Base-by-base conservation (phyloP, 495 filamentous ascomycete species). In the Hypomontagnella monticulosa region DNA sequence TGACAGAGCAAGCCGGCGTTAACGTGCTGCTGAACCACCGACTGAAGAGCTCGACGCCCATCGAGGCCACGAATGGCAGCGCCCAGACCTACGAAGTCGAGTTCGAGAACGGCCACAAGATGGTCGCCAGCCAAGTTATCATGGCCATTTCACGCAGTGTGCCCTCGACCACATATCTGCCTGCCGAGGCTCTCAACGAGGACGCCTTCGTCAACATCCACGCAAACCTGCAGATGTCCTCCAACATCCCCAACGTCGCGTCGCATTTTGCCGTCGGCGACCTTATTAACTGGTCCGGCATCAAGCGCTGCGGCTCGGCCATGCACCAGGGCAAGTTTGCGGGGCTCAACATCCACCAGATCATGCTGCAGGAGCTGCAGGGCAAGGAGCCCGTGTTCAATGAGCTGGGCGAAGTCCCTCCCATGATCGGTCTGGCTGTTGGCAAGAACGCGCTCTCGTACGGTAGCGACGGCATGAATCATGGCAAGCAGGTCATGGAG, bases 301-400 rank as follows among this genome's bases (percentile, higher is more conserved):
- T 90, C 74, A 90, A 89, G 76, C 83, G 89, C 27, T 89, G 86
- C 69, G 89, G 89, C 27, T 82, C 74, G 4, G 89, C 89, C 10
- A 86, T 92, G 81, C 81, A 88, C 53, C 85, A 86, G 82, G 89
- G 87, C 11, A 80, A 84, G 33, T 79, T 79, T 55, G 85, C 85
- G 2, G 88, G 81, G 0, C 61, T 75, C 19, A 91, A 91, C 64
- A 80, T 90, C 48, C 81, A 88, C 63, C 83, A 86, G 67, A 77
- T 77, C 15, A 87, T 90, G 71, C 66, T 70, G 48, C 69, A 73
- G 52, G 60, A 63, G 32, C 49, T 84, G 36, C 63, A 74, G 7
- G 72, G 74, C 32, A 74, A 71, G 18, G 76, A 76, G 56, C 80
- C 83, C 0, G 67, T 72, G 4, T 79, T 81, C 50, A 64, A 76